These are phyloP conservation scores for Vishniacozyma victoriae DNA, from an alignment of 768 basidiomycete genomes.

Conservation along the genomic window DNA sequence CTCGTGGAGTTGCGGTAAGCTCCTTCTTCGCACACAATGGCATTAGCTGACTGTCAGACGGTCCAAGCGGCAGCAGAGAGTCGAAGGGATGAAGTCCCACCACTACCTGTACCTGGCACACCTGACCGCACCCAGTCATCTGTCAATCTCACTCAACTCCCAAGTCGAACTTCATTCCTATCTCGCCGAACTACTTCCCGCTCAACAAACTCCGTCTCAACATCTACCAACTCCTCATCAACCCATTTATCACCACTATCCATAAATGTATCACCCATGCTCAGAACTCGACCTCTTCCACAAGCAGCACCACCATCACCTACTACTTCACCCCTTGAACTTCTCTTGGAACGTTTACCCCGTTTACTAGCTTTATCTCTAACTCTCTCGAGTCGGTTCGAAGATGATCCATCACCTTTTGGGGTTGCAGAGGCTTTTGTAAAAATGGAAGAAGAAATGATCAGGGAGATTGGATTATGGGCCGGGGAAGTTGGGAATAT, in stretches of 20 bases:
- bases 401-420: constrained; percentile 29
- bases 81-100: background rate
- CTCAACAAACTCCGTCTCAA: background rate
- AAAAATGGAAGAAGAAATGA: constrained; percentile 21
- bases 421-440: constrained; percentile 29
- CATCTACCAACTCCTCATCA: background rate
- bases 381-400: constrained; percentile 28
- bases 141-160: background rate
- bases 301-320: background rate
- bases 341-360: constrained; percentile 16
- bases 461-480: constrained; percentile 21
- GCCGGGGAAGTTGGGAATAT: constrained; percentile 24
- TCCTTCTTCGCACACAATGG: background rate
- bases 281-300: background rate
- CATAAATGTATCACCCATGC: background rate
- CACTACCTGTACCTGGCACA: background rate
- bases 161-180: background rate
- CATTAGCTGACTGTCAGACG: constrained; percentile 8
- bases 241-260: background rate
- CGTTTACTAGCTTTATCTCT: constrained; percentile 22
- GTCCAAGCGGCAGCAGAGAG: constrained; percentile 3
- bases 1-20: constrained; percentile 30
- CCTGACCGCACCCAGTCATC: too few species aligned
- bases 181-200: background rate
- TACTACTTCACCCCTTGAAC: constrained; percentile 4